Evolutionary conservation across 2,329 filamentous ascomycete genomes (phyloP).

Genomic region (Aspergillus ustus): DNA sequence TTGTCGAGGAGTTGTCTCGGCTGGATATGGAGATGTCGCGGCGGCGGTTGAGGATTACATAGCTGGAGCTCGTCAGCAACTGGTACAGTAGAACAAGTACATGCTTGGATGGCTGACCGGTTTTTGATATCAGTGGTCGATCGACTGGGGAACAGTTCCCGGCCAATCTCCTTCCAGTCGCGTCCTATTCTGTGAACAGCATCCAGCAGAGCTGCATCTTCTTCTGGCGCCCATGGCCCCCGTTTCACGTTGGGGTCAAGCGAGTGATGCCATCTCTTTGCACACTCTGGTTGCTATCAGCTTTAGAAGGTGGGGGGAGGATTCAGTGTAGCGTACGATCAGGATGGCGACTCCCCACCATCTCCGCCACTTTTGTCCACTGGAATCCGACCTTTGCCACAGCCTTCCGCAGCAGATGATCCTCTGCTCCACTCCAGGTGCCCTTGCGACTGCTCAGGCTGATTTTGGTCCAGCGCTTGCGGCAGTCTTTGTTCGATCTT

Average conservation of each 20-base stretch:
- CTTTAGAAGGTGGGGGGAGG: neutral
- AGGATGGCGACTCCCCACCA: constrained; percentile 3
- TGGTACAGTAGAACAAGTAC: neutral
- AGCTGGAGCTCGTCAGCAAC: neutral
- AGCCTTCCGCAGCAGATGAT: constrained; percentile 3
- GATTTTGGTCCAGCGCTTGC: constrained; percentile 17
- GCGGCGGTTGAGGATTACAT: constrained; percentile 10
- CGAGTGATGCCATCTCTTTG: constrained; percentile 11
- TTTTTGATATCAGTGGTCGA: constrained; percentile 13
- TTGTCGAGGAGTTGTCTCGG: neutral
- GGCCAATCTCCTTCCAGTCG: constrained; percentile 10
- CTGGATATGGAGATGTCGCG: neutral
- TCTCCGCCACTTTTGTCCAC: constrained; percentile 11
- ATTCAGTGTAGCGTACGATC: constrained; percentile 2
- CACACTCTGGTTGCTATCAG: constrained; percentile 2
- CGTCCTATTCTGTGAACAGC: neutral
- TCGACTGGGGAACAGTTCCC: neutral
- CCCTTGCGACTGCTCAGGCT: constrained; percentile 9
- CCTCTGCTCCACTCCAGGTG: constrained; percentile 6
- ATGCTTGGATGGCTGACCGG: neutral
- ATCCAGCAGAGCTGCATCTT: neutral
- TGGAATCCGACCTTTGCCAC: constrained; percentile 2
- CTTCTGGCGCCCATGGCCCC: neutral
- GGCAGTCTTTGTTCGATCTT: constrained; percentile 17
- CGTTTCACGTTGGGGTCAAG: constrained; percentile 10